Percentiles rank a stretch among this genome's conserved stretches.
phyloP scores from a whole-genome alignment of 768 basidiomycete species.

The Agaricus bisporus region DNA sequence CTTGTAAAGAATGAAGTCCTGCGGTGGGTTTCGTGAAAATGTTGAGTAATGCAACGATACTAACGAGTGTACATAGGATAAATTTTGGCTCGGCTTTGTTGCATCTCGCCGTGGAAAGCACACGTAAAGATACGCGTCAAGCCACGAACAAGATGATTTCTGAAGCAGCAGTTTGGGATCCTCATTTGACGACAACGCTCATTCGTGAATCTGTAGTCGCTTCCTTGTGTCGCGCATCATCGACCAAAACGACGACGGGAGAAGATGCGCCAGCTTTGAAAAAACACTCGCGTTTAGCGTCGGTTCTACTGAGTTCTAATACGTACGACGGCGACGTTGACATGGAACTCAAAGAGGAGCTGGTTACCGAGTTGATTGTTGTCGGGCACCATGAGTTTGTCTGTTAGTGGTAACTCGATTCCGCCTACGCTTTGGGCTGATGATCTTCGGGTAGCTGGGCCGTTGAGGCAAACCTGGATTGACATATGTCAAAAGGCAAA shows the following conservation, averaged over 20 bases:
- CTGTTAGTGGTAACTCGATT: conserved; percentile 34
- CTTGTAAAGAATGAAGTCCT: conserved; percentile 45
- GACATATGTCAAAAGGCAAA: conserved; percentile 68
- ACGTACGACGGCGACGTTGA: conserved; percentile 40
- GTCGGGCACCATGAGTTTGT: conserved; percentile 68
- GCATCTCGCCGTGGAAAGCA: conserved; percentile 59
- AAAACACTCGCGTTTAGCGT: conserved; percentile 47
- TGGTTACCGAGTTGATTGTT: conserved; percentile 52
- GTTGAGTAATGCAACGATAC: conserved; percentile 1
- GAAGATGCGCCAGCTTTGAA: conserved; percentile 30
- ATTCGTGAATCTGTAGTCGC: conserved; percentile 54
- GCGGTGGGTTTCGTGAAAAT: conserved; percentile 34
- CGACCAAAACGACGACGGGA: conserved; percentile 18
- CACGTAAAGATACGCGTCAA: conserved; percentile 48
- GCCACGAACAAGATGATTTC: conserved; percentile 37
- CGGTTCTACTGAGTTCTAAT: conserved; percentile 46
- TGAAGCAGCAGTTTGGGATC: conserved; percentile 28
- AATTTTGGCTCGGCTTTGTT: conserved; percentile 64
- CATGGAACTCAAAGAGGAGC: conserved; percentile 30
- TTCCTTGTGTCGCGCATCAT: conserved; percentile 35
- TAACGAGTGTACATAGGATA: conserved; percentile 27
- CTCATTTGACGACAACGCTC: conserved; percentile 43
- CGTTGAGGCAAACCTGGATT: conserved; percentile 70
- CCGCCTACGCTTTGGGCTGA: neutral
- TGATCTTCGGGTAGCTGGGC: conserved; percentile 27